A percentile compares a stretch with the other conserved stretches of the same genome.
phyloP scores from a whole-genome alignment of 176 grass and related monocot genomes.

The Raddia distichophylla region DNA sequence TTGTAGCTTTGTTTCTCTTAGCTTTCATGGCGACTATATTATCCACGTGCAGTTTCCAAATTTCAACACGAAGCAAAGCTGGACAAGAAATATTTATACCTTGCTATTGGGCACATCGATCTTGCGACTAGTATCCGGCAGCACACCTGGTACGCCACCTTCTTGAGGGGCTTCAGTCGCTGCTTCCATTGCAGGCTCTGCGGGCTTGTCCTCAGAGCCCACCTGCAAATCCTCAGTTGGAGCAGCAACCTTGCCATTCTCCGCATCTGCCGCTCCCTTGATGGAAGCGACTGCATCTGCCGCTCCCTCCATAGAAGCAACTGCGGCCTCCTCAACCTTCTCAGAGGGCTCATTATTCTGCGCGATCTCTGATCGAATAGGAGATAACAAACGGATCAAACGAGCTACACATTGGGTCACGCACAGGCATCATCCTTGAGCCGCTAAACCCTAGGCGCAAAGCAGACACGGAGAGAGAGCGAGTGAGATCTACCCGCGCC shows the following conservation, averaged over 20 bases:
- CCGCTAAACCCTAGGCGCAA: constrained; percentile 2
- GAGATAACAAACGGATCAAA: constrained; percentile 1
- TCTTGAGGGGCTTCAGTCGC: constrained; percentile 42
- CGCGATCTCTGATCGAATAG: constrained; percentile 28
- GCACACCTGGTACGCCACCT: neutral
- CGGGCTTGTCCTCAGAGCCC: constrained; percentile 22
- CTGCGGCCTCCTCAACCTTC: constrained; percentile 24
- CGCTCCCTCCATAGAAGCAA: neutral
- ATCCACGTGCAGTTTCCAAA: neutral
- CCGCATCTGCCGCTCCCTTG: constrained; percentile 17
- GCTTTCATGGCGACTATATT: neutral
- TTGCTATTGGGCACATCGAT: constrained; percentile 93
- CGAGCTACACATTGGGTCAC: neutral
- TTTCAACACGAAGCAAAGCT: neutral
- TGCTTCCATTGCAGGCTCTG: neutral
- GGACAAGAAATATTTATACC: constrained; percentile 34
- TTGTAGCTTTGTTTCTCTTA: neutral
- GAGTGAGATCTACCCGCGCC: constrained; percentile 42
- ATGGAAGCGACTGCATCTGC: neutral
- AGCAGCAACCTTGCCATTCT: constrained; percentile 37
- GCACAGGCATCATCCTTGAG: neutral
- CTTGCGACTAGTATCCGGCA: constrained; percentile 40
- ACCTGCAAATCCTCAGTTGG: neutral
- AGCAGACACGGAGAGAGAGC: neutral
- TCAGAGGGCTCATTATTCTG: constrained; percentile 3